These are phyloP conservation scores for Ramaria rubella DNA, from an alignment of 768 basidiomycete genomes.

Conservation along the genomic window DNA sequence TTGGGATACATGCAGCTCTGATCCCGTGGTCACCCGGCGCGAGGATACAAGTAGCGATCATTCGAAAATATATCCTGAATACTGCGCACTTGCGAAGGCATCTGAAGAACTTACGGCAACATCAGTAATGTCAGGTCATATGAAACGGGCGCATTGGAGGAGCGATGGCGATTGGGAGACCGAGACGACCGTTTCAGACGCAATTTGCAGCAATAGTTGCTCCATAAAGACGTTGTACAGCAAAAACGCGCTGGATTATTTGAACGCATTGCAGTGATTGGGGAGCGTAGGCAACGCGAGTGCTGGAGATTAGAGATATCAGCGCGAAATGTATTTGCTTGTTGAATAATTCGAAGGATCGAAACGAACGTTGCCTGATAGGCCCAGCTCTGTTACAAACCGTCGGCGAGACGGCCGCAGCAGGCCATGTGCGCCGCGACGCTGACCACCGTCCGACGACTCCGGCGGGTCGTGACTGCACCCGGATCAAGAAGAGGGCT, in stretches of 20 bases:
- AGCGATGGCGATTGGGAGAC: too few relatives aligned
- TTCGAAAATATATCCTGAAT: neutral
- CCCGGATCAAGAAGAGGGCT: neutral
- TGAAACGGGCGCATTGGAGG: too few relatives aligned
- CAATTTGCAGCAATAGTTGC: too few relatives aligned
- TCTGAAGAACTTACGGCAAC: neutral
- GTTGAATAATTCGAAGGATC: too few relatives aligned
- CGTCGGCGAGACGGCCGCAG: slow-evolving; percentile 6
- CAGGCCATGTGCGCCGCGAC: neutral
- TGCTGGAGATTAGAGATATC: too few relatives aligned
- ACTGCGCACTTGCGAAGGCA: neutral
- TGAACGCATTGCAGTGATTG: neutral
- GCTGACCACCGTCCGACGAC: neutral
- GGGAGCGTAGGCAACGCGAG: too few relatives aligned
- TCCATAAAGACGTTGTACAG: too few relatives aligned
- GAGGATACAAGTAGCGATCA: neutral
- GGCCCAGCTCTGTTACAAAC: neutral
- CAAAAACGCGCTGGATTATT: neutral
- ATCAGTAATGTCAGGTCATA: neutral
- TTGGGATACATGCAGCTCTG: neutral
- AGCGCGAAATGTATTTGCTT: too few relatives aligned
- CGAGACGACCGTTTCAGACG: too few relatives aligned
- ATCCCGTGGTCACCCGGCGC: neutral
- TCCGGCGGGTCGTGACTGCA: neutral
- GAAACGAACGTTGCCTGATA: too few relatives aligned